Base-by-base conservation (phyloP, 2,329 filamentous ascomycete species). In the Apiospora malaysiana region DNA sequence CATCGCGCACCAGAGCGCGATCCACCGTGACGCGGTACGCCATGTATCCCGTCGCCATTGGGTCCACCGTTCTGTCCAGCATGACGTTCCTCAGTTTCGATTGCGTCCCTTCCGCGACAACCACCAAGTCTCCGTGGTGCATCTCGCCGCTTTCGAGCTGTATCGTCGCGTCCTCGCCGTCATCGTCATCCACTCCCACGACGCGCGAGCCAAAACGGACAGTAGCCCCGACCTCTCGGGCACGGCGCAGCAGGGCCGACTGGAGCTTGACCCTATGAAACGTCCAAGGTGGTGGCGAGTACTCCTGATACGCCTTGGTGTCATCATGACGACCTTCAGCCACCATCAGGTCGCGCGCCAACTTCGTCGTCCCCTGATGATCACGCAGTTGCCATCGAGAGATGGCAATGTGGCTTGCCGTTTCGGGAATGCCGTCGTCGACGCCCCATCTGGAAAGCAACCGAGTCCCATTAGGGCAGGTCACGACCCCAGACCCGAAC, bases 401-500 rank as follows among this genome's bases (percentile, higher is more conserved):
- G 40, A 4, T 10, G 49, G 5, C 8, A 1, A 8, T 23, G 16
- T 47, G 10, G 14, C 25, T 23, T 21, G 65, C 21, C 32, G 32
- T 32, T 23, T n/a, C 12, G 40, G 66, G 43, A 68, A 25, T 4
- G 25, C 49, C 49, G 4, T 16, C 47, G 14, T 10, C 51, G 1
- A n/a, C 7, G 2, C 70, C 66, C 70, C 70, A 70, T 65, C 27
- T 9, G 1, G 40, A 46, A 5, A 68, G 43, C 10, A 68, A 42
- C 18, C 66, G 37, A 4, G 66, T 65, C 2, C 49, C 70, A 14
- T 68, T 68, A 6, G 66, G 42, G 10, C 47, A 68, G 70, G 47
- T 37, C 2, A 59, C 23, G 5, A 70, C 40, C 7, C 70, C 70
- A 18, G 70, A 59, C 27, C 70, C 70, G 16, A 68, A 47, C 7